phyloP scores from a whole-genome alignment of 2,329 filamentous ascomycete species.

The Clonostachys byssicola region DNA sequence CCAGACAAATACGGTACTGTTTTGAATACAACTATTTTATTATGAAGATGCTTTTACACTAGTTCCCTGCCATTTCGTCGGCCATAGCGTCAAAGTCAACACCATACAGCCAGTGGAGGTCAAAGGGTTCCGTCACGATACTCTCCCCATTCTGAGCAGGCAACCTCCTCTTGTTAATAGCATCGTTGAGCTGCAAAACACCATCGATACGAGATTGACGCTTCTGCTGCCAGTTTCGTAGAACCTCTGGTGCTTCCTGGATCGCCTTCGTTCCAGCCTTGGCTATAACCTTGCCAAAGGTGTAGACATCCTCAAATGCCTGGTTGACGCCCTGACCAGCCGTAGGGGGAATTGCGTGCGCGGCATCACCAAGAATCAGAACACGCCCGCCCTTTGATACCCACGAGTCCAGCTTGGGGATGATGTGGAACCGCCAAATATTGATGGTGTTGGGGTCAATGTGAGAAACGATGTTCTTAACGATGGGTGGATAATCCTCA shows the following conservation, averaged over 20 bases:
- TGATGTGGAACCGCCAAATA: slow-evolving; percentile 43
- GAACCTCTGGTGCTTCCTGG: slow-evolving; percentile 11
- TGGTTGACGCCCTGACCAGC: slow-evolving; percentile 42
- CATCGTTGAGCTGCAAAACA: slow-evolving; percentile 39
- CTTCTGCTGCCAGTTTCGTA: slow-evolving; percentile 40
- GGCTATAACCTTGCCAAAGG: slow-evolving; percentile 31
- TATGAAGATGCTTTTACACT: too few species aligned
- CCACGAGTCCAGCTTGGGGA: slow-evolving; percentile 42
- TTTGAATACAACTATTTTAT: too few species aligned
- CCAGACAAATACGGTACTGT: too few species aligned
- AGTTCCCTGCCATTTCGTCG: slow-evolving; percentile 12
- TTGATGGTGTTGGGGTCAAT: slow-evolving; percentile 27
- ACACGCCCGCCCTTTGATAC: slow-evolving; percentile 26
- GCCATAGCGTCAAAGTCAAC: slow-evolving; percentile 29
- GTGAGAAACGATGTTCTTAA: slow-evolving; percentile 22
- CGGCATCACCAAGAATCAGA: slow-evolving; percentile 41
- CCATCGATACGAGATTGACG: slow-evolving; percentile 41
- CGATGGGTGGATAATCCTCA: slow-evolving; percentile 27
- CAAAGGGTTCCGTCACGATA: slow-evolving; percentile 16
- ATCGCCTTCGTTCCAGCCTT: slow-evolving; percentile 5
- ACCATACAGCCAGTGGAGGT: slow-evolving; percentile 38
- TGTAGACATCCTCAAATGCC: slow-evolving; percentile 44
- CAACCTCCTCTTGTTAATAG: slow-evolving; percentile 41
- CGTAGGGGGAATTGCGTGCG: slow-evolving; percentile 41
- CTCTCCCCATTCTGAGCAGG: slow-evolving; percentile 21